Evolutionary conservation across 805 yeast species (phyloP).

Genomic region (Debaryomyces prosopidis): DNA sequence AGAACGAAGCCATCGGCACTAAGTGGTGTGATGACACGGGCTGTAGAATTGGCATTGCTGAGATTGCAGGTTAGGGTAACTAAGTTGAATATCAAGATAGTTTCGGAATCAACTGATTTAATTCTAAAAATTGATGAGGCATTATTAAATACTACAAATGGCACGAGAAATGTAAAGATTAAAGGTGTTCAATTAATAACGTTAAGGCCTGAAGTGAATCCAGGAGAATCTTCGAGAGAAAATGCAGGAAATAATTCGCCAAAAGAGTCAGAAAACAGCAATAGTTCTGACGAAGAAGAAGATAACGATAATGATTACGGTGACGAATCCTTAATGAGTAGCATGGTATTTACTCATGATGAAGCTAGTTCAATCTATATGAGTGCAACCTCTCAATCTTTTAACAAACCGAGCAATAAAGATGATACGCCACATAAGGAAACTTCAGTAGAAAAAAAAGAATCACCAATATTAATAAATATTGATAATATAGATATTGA

Average conservation of each 20-base stretch:
- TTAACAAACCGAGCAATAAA: conserved; percentile 14
- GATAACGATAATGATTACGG: conserved; percentile 31
- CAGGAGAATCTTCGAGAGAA: conserved; percentile 21
- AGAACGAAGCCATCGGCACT: conserved; percentile 37
- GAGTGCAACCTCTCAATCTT: conserved; percentile 71
- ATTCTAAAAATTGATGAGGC: conserved; percentile 31
- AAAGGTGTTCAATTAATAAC: conserved; percentile 41
- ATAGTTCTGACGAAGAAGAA: conserved; percentile 17
- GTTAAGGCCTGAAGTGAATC: conserved; percentile 39
- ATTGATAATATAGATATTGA: conserved; percentile 39
- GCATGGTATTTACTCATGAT: conserved; percentile 65
- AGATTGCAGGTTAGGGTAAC: conserved; percentile 53
- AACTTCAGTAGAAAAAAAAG: neutral
- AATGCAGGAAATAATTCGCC: neutral
- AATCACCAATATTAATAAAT: conserved; percentile 22
- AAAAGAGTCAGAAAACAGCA: conserved; percentile 2
- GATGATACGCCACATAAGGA: neutral
- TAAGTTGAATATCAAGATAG: conserved; percentile 47
- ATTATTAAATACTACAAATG: conserved; percentile 43
- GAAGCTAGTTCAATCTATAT: conserved; percentile 73
- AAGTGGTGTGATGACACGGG: conserved; percentile 59
- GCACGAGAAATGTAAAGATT: conserved; percentile 42
- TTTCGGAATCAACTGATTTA: conserved; percentile 45
- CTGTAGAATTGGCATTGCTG: conserved; percentile 67
- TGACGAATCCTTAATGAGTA: conserved; percentile 50